Conservation (phyloP, 805 yeast genomes). For the Middelhovenomyces tepae region DNA sequence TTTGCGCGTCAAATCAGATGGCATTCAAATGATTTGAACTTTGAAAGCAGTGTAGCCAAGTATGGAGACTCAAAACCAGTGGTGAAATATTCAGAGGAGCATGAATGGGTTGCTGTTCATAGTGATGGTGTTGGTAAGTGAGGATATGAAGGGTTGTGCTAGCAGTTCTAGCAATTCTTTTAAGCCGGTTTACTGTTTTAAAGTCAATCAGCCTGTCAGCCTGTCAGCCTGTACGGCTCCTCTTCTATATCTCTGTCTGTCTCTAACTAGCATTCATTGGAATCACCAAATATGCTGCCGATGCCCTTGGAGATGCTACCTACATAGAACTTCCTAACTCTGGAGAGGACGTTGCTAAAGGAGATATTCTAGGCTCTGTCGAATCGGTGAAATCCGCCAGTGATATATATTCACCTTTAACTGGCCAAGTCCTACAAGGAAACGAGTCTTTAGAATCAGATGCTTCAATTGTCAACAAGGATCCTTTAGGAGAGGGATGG, state of each 20-base stretch:
- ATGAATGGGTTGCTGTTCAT: conserved; percentile 90
- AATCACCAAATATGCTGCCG: conserved; percentile 89
- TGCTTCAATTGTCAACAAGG: conserved; percentile 75
- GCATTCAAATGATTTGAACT: too few relatives aligned
- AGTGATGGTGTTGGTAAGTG: conserved; percentile 53
- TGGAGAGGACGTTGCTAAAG: conserved; percentile 50
- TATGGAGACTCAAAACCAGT: conserved; percentile 22
- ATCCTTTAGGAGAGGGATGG: conserved; percentile 95
- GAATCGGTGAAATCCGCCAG: conserved; percentile 92
- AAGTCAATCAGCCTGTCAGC: too few relatives aligned
- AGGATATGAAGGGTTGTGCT: too few relatives aligned
- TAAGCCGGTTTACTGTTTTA: too few relatives aligned
- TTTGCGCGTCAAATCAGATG: too few relatives aligned
- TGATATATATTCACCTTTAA: conserved; percentile 83
- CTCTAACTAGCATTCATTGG: conserved; percentile 56
- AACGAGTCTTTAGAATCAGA: conserved; percentile 56
- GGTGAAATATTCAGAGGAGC: conserved; percentile 65
- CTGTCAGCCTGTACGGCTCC: too few relatives aligned
- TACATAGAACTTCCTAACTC: conserved; percentile 82
- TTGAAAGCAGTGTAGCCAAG: too few relatives aligned
- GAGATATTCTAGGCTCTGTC: conserved; percentile 85
- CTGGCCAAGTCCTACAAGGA: conserved; percentile 64
- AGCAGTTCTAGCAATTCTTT: too few relatives aligned
- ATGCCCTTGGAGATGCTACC: conserved; percentile 95
- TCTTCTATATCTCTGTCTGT: not conserved